phyloP scores from a whole-genome alignment of 1,284 basidiomycete species.

The Schizophyllum commune region DNA sequence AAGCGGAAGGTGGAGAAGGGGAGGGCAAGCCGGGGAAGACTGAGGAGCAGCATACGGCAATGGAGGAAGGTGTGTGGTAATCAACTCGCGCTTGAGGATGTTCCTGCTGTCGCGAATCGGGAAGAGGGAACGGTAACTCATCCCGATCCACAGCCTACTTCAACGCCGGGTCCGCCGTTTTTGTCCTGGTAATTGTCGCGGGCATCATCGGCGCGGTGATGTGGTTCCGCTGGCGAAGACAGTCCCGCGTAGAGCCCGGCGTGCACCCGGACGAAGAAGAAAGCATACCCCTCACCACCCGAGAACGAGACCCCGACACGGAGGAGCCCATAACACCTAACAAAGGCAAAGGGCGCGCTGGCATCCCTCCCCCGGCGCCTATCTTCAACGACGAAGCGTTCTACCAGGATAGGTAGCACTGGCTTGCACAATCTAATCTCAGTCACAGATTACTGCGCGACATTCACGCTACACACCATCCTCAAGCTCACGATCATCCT shows the following conservation, averaged over 20 bases:
- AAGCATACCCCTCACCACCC: slow-evolving; percentile 32
- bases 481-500: no score
- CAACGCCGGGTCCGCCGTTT: slow-evolving; percentile 82
- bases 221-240: slow-evolving; percentile 61
- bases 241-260: slow-evolving; percentile 22
- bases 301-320: neutral
- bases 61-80: slow-evolving; percentile 89
- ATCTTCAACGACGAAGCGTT: neutral
- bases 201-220: slow-evolving; percentile 66
- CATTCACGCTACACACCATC: no score
- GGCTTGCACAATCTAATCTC: neutral
- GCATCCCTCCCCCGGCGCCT: neutral
- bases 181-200: slow-evolving; percentile 72
- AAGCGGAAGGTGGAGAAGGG: slow-evolving; percentile 27
- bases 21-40: slow-evolving; percentile 14
- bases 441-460: no score
- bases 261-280: slow-evolving; percentile 24
- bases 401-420: neutral
- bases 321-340: neutral
- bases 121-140: no score
- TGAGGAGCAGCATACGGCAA: slow-evolving; percentile 68
- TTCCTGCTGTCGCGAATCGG: neutral
- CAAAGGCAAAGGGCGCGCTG: neutral
- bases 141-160: slow-evolving; percentile 60
- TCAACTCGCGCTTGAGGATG: slow-evolving; percentile 17